Percentiles rank a stretch among this genome's conserved stretches.
phyloP scores from a whole-genome alignment of 441 rosid species.

The Sinapis alba region DNA sequence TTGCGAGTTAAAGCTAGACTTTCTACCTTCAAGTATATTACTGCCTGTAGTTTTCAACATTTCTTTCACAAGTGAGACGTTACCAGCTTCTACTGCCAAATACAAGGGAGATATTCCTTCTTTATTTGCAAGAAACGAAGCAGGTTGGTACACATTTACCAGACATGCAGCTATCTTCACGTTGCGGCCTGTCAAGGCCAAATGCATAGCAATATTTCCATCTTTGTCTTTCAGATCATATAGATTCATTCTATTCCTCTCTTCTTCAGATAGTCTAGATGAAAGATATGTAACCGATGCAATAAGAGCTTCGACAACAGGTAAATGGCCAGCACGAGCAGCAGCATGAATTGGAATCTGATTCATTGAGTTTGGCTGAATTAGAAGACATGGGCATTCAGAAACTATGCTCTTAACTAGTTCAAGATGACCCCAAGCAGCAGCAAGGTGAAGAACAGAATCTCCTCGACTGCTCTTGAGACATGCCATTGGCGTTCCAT shows the following conservation, averaged over 20 bases:
- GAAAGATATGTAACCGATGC: neutral
- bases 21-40: neutral
- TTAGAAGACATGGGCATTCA: neutral
- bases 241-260: neutral
- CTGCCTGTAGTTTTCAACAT: neutral
- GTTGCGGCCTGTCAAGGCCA: neutral
- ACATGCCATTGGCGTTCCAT: neutral
- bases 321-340: neutral
- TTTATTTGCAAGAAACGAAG: neutral
- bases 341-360: conserved; percentile 3
- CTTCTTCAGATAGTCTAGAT: neutral
- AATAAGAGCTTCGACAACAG: neutral
- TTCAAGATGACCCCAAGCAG: neutral
- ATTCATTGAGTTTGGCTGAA: neutral
- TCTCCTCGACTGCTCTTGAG: neutral
- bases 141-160: neutral
- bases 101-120: conserved; percentile 31
- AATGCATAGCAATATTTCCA: conserved; percentile 21
- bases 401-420: neutral
- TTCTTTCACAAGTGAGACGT: neutral
- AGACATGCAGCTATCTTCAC: neutral
- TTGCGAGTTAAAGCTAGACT: neutral
- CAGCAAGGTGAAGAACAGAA: conserved; percentile 17
- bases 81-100: conserved; percentile 14
- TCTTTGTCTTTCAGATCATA: neutral